Evolutionary conservation across 208 protist species (phyloP).

Genomic region (Acanthamoeba triangularis): DNA sequence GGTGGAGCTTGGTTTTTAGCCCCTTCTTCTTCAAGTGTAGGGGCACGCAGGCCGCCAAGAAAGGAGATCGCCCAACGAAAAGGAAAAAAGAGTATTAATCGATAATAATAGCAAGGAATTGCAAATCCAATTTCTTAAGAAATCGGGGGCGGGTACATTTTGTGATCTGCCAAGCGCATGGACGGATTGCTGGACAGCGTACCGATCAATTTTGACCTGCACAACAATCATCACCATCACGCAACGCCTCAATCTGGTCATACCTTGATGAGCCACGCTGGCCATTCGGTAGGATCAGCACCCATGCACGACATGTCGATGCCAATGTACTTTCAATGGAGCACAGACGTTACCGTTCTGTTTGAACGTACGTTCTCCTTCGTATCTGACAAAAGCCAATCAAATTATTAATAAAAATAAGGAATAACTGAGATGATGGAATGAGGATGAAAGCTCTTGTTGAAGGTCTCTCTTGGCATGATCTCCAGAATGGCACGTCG

Average conservation of each 20-base stretch:
- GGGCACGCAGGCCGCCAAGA: too few relatives aligned
- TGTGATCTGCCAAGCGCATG: background rate
- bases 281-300: background rate
- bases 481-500: conserved; percentile 26
- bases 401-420: background rate
- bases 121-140: too few relatives aligned
- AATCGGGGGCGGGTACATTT: background rate
- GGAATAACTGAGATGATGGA: too few relatives aligned
- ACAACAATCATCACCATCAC: background rate
- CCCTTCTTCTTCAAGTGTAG: too few relatives aligned
- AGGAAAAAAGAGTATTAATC: too few relatives aligned
- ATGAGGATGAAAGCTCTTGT: too few relatives aligned
- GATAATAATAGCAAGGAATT: too few relatives aligned
- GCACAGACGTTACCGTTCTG: conserved; percentile 27
- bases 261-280: background rate
- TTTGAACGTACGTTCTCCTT: background rate
- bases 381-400: too few relatives aligned
- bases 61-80: too few relatives aligned
- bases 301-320: background rate
- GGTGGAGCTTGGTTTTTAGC: too few relatives aligned
- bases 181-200: background rate
- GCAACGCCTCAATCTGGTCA: background rate
- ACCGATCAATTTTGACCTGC: background rate
- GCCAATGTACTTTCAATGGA: conserved; percentile 26
- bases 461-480: background rate